These are phyloP conservation scores for Echium plantagineum DNA, from an alignment of 257 asterid species.

Conservation along the genomic window DNA sequence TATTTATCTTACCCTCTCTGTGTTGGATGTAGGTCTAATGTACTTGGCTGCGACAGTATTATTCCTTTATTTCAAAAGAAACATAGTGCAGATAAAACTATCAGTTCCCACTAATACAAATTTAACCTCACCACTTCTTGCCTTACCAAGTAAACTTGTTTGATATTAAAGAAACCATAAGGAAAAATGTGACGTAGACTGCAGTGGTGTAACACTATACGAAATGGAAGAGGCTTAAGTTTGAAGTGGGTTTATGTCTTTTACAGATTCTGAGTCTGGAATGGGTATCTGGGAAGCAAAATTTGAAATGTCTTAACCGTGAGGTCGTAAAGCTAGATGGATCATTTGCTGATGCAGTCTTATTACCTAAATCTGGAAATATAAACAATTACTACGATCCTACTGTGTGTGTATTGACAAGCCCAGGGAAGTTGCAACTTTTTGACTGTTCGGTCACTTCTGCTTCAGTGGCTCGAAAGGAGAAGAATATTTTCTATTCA, in stretches of 20 bases:
- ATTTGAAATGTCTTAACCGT: constrained; percentile 56
- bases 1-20: background rate
- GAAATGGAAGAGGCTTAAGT: background rate
- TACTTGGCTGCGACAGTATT: background rate
- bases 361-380: constrained; percentile 45
- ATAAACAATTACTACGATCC: constrained; percentile 29
- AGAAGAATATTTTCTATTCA: constrained; percentile 28
- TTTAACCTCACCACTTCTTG: background rate
- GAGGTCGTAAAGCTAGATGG: constrained; percentile 63
- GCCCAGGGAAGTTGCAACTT: constrained; percentile 58
- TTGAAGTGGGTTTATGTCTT: background rate
- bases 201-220: background rate
- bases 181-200: background rate
- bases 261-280: constrained; percentile 64
- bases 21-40: background rate
- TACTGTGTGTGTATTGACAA: constrained; percentile 51
- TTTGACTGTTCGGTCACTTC: constrained; percentile 36
- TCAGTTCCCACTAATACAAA: background rate
- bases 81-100: background rate
- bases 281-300: constrained; percentile 73
- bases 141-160: background rate
- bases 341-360: constrained; percentile 70
- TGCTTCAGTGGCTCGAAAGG: constrained; percentile 28
- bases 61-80: background rate
- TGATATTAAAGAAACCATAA: background rate